These are phyloP conservation scores for Dendrobium huoshanense DNA, from an alignment of 106 monocot species.

Conservation along the genomic window DNA sequence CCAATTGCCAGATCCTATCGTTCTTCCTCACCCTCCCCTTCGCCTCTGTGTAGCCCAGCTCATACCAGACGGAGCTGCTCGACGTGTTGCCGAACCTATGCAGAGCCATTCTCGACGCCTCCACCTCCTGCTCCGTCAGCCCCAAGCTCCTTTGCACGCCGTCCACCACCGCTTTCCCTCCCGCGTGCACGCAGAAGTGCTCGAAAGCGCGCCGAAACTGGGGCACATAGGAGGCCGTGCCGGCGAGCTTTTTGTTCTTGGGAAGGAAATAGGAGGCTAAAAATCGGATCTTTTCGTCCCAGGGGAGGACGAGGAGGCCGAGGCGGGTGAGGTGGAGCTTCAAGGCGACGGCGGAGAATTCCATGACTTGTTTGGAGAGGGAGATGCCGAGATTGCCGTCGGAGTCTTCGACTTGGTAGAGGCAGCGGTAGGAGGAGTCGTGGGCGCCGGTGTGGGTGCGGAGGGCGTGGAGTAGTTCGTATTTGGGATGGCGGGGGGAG, in stretches of 20 bases:
- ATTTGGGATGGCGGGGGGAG: background rate
- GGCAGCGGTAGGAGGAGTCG: constrained; percentile 6
- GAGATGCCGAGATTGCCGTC: background rate
- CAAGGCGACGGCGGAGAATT: background rate
- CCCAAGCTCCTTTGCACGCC: background rate
- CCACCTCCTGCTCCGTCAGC: constrained; percentile 10
- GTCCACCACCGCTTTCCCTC: constrained; percentile 4
- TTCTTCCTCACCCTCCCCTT: constrained; percentile 16
- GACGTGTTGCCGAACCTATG: constrained; percentile 28
- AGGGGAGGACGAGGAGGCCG: constrained; percentile 6
- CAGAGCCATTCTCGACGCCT: constrained; percentile 22
- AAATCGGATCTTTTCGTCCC: background rate
- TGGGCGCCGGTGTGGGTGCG: constrained; percentile 8
- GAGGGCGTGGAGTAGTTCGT: constrained; percentile 6
- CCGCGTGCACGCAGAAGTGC: constrained; percentile 12
- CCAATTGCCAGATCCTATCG: constrained; percentile 26
- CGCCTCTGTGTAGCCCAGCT: constrained; percentile 13
- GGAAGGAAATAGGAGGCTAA: background rate
- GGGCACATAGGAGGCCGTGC: background rate
- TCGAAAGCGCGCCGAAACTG: background rate
- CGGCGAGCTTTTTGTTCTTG: background rate
- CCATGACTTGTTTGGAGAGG: constrained; percentile 7
- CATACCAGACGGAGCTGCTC: constrained; percentile 29
- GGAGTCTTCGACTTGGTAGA: constrained; percentile 2
- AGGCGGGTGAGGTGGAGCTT: background rate